These are phyloP conservation scores for Xylaria sp. DNA, from an alignment of 2,329 filamentous ascomycete genomes.

Conservation along the genomic window DNA sequence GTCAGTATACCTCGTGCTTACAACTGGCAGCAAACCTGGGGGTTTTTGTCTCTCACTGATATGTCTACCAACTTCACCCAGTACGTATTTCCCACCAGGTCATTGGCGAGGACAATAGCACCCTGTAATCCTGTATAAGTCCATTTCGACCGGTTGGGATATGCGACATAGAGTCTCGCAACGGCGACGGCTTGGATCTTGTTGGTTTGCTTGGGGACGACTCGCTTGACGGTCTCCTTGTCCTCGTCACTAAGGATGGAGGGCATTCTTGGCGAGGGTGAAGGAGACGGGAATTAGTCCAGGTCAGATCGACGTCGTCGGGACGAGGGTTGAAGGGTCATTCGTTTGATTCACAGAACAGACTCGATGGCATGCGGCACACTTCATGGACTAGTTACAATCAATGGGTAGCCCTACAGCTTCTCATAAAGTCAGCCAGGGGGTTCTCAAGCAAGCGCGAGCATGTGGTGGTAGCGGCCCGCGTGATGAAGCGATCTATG, in stretches of 20 bases:
- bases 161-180: conserved; percentile 86
- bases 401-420: not conserved
- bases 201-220: conserved; percentile 88
- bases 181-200: conserved; percentile 97
- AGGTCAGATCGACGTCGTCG: conserved; percentile 1
- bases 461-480: conserved; percentile 2
- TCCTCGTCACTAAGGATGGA: conserved; percentile 82
- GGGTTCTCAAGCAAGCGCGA: conserved; percentile 5
- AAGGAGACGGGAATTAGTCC: conserved; percentile 1
- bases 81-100: conserved; percentile 89
- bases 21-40: not conserved
- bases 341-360: conserved; percentile 15
- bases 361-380: conserved; percentile 9
- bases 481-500: not conserved
- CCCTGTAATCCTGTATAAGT: conserved; percentile 91
- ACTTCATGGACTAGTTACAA: conserved; percentile 1
- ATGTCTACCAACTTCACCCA: conserved; percentile 98
- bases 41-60: conserved; percentile 57
- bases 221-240: conserved; percentile 92
- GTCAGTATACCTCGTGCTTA: conserved; percentile 6
- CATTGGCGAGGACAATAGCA: conserved; percentile 84
- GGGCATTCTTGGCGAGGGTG: conserved; percentile 43
- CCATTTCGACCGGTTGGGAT: conserved; percentile 83
- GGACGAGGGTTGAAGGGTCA: conserved; percentile 13
- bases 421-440: not conserved